Conservation (phyloP, 257 asterid genomes). For the Eucommia ulmoides region DNA sequence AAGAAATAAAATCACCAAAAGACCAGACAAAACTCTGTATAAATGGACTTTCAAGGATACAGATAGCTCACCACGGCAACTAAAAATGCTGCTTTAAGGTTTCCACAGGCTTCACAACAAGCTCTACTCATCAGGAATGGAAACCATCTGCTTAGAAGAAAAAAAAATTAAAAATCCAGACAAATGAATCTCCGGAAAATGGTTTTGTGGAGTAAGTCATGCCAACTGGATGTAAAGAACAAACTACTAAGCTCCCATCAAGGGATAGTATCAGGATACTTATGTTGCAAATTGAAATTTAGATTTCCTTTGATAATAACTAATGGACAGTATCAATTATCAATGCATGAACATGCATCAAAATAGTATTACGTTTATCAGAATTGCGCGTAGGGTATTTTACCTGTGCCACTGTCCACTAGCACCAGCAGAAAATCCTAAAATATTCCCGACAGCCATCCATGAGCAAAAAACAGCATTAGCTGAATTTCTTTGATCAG, state of each 20-base stretch:
- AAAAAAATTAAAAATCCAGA: constrained; percentile 10
- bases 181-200: constrained; percentile 6
- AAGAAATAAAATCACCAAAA: constrained; percentile 2
- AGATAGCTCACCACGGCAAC: constrained; percentile 89
- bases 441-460: constrained; percentile 99
- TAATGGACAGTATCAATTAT: not conserved
- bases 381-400: constrained; percentile 6
- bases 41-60: constrained; percentile 7
- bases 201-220: too few relatives aligned
- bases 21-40: constrained; percentile 1
- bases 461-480: constrained; percentile 91
- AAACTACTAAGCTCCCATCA: too few relatives aligned
- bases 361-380: not conserved
- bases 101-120: constrained; percentile 97
- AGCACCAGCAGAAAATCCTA: constrained; percentile 96
- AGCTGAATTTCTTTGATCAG: constrained; percentile 93
- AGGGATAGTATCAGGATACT: too few relatives aligned
- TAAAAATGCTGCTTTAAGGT: constrained; percentile 98
- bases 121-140: constrained; percentile 89
- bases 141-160: constrained; percentile 97
- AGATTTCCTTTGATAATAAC: too few relatives aligned
- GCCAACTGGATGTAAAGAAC: too few relatives aligned
- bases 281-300: too few relatives aligned
- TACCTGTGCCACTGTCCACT: constrained; percentile 98
- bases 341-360: not conserved